These are phyloP conservation scores for Raphanus raphanistrum DNA, from an alignment of 345 rosid genomes.

Conservation along the genomic window DNA sequence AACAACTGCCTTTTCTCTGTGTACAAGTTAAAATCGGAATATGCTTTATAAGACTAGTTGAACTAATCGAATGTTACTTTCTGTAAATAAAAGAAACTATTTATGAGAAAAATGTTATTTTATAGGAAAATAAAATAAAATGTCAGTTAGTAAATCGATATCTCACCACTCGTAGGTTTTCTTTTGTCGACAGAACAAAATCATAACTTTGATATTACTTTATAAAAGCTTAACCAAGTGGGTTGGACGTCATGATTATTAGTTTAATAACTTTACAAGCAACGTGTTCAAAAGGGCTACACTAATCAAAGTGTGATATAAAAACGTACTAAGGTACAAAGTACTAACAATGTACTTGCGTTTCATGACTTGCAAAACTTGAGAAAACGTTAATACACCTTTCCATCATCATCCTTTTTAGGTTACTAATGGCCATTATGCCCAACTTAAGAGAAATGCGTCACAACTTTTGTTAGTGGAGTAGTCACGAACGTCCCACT, in stretches of 20 bases:
- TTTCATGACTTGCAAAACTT: slow-evolving; percentile 14
- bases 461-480: slow-evolving; percentile 1
- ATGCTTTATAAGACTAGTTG: not conserved
- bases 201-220: not conserved
- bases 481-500: slow-evolving; percentile 18
- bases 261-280: not conserved
- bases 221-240: slow-evolving; percentile 2
- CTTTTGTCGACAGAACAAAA: not conserved
- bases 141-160: no score
- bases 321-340: slow-evolving; percentile 10
- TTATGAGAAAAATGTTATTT: no score
- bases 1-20: not conserved
- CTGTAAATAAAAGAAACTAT: no score
- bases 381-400: not conserved
- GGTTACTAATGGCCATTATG: not conserved
- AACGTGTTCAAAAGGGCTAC: not conserved
- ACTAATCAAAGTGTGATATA: slow-evolving; percentile 7
- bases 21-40: not conserved
- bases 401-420: not conserved
- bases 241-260: not conserved
- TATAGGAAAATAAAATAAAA: not conserved
- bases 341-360: slow-evolving; percentile 28
- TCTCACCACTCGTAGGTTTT: not conserved
- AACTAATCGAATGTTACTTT: no score
- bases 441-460: not conserved